Base-by-base conservation (phyloP, 352 stramenopile species). In the Pythium brassicae region DNA sequence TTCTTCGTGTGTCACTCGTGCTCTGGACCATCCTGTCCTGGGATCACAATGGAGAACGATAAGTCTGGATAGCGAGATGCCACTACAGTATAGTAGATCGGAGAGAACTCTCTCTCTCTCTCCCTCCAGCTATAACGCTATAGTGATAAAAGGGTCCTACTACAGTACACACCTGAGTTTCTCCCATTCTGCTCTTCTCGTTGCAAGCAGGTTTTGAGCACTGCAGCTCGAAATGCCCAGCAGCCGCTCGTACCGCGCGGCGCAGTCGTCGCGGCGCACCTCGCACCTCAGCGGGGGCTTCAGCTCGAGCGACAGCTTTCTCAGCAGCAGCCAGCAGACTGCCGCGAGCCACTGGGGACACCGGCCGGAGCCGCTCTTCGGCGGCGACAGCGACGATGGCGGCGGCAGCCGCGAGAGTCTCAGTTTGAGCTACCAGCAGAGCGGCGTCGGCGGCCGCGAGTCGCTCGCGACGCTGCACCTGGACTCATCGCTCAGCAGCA, bases 381-480 rank as follows among this genome's bases (percentile, higher is more conserved):
- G 55, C 3, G 40, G 56, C 10, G 39, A 52, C 39, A 57, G 56
- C 29, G 44, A 42, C 11, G 25, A 17, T 29, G 44, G 56, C 49
- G 26, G 52, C 10, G 56, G 27, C 37, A 52, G 49, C 22, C 49
- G 48, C 20, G 48, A 56, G n/a, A 62, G 50, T 49, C 44, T 47
- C 27, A 37, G 32, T 37, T 19, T 25, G 12, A 37, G 52, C 20
- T 49, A 48, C 23, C 48, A 65, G 20, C 35, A 52, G 15, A 56
- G 56, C 39, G 49, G 55, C 40, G 25, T 45, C 5, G 56, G 39
- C 29, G 48, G 48, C 4, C 35, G 32, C 12, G 32, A 54, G 20
- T 26, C 49, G 32, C 23, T 52, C 29, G 63, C 62, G 47, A 48
- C 70, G 17, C 55, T 74, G 37, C 62, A 65, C 40, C n/a, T 52